Evolutionary conservation across 2,329 filamentous ascomycete genomes (phyloP), one percentile per base, ranked within the genome.

Genomic region (Venturiaceae sp.): DNA sequence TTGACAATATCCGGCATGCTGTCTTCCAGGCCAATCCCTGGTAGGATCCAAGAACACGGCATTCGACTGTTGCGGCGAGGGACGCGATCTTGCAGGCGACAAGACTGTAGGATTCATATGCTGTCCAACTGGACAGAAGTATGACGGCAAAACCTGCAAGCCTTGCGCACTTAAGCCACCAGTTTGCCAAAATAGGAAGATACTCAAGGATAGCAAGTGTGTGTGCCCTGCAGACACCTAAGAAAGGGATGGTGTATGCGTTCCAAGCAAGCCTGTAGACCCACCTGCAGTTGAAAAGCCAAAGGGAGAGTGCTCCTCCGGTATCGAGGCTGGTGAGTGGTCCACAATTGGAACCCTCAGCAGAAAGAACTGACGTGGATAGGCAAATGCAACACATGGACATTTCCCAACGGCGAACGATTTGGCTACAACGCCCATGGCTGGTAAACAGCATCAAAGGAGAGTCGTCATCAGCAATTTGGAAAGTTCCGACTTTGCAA

Each of bases 351-450:
- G 28, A n/a, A n/a, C n/a, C n/a, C 3, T 1, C 2, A 26, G 4
- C 19, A 16, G 9, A 1, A 7, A n/a, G 19, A n/a, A 9, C 34
- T 44, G 21, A 56, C 9, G 19, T 16, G 14, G 3, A 13, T 5
- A 56, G 53, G 53, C 14, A 56, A 56, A 44, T 56, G 53, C 36
- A 41, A 56, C 36, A 56, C 53, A n/a, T 56, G 34, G 33, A 56
- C 53, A 14, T 36, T 39, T 28, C 34, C 34, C 28, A 39, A 41
- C 9, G 53, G 53, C 1, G 33, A 39, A 14, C 33, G 9, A 19
- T 56, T 39, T 23, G 53, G 53, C 4, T 56, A 56, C 21, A 39
- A 36, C 14, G 28, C 34, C 5, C n/a, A 32, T 21, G 53, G 53
- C 16, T 56, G 53, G 53, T 56, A 56, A n/a, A 39, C 53, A 2